phyloP scores from a whole-genome alignment of 805 yeast species.

The Kodamaea leandrae region DNA sequence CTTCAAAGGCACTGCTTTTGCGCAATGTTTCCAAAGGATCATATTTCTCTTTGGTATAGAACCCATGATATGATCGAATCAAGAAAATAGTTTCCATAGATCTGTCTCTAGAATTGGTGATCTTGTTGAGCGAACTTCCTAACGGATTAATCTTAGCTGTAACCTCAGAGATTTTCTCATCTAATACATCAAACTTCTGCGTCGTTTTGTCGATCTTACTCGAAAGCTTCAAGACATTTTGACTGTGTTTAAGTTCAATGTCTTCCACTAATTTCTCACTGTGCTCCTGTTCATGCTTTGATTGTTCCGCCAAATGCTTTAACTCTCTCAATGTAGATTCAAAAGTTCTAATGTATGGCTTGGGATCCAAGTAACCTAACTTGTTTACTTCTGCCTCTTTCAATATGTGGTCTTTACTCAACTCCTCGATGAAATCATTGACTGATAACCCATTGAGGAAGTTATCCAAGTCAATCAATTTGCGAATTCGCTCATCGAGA shows the following conservation, averaged over 20 bases:
- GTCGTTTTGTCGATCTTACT: conserved; percentile 46
- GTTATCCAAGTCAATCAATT: conserved; percentile 55
- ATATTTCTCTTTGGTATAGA: conserved; percentile 55
- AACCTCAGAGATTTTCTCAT: conserved; percentile 52
- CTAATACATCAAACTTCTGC: conserved; percentile 49
- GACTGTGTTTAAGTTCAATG: conserved; percentile 65
- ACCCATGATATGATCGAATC: conserved; percentile 73
- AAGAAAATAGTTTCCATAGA: conserved; percentile 70
- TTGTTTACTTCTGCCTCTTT: conserved; percentile 51
- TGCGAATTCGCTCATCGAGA: conserved; percentile 60
- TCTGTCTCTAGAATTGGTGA: conserved; percentile 70
- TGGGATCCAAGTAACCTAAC: conserved; percentile 72
- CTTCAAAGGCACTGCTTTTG: conserved; percentile 45
- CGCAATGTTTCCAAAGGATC: conserved; percentile 58
- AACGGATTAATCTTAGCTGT: conserved; percentile 63
- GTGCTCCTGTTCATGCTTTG: conserved; percentile 47
- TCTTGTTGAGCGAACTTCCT: conserved; percentile 63
- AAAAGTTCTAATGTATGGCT: conserved; percentile 90
- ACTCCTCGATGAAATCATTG: conserved; percentile 74
- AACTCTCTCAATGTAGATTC: conserved; percentile 80
- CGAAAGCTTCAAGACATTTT: conserved; percentile 57
- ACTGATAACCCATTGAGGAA: conserved; percentile 70
- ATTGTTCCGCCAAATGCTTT: conserved; percentile 56
- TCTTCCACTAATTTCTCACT: conserved; percentile 56
- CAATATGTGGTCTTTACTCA: conserved; percentile 63